Evolutionary conservation across 306 rosid species (phyloP).

Genomic region (Sicyos edulis): DNA sequence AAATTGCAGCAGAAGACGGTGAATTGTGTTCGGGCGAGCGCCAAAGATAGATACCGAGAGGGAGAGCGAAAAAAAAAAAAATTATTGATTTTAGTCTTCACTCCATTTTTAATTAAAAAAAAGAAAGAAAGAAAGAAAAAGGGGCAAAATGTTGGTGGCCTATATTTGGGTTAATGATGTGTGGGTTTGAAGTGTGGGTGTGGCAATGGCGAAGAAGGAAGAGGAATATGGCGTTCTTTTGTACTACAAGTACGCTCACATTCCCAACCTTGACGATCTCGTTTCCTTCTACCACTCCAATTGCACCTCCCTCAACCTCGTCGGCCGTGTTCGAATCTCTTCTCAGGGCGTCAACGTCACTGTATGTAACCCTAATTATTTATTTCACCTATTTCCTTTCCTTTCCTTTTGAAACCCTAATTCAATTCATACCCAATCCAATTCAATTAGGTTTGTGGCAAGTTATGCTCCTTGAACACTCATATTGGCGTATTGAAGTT

Average conservation of each 20-base stretch:
- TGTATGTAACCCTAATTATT: no score
- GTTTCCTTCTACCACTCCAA: slow-evolving; percentile 57
- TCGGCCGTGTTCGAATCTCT: slow-evolving; percentile 86
- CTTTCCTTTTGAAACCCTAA: background rate
- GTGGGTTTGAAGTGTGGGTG: no score
- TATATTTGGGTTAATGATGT: no score
- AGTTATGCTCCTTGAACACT: slow-evolving; percentile 44
- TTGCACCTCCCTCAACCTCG: slow-evolving; percentile 64
- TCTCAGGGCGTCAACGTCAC: slow-evolving; percentile 84
- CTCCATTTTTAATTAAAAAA: no score
- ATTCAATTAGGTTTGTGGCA: slow-evolving; percentile 60
- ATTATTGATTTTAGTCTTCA: no score
- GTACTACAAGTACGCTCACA: slow-evolving; percentile 55
- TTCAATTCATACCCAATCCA: no score
- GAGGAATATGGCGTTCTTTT: slow-evolving; percentile 63
- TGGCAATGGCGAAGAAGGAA: slow-evolving; percentile 30
- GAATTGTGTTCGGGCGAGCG: background rate
- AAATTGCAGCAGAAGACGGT: background rate
- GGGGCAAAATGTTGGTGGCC: no score
- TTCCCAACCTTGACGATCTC: slow-evolving; percentile 52
- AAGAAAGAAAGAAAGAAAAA: no score
- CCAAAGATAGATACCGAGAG: background rate
- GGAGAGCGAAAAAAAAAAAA: no score
- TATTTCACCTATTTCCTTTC: background rate
- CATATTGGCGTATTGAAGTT: slow-evolving; percentile 56